Evolutionary conservation across 2,329 filamentous ascomycete species (phyloP), one percentile per base, ranked within the genome.

Genomic region (Coniochaeta ligniaria): DNA sequence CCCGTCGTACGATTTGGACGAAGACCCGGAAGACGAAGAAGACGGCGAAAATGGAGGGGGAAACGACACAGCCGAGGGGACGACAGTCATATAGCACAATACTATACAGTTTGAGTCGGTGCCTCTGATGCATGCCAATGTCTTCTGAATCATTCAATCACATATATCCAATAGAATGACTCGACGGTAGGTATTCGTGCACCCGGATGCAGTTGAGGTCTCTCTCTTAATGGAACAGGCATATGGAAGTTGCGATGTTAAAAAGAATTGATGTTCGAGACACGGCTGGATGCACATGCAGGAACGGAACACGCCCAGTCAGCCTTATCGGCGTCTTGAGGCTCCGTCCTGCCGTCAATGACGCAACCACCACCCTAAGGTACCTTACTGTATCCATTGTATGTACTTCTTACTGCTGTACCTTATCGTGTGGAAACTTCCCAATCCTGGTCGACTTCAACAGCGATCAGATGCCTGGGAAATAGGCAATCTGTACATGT

Each of bases 1-100:
- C 72, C 93, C 95, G 0, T 82, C 98, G 41, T 77, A 84, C 20
- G 92, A 96, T 66, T 78, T 96, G 52, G 91, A 96, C 64, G 88
- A 93, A 36, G 86, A 89, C 2, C 86, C 78, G 2, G 78, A 77
- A 8, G 78, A 78, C 6, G 77, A 76, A 2, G 75, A 69, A 12
- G 68, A 63, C 5, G 69, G 62, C 12, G 69, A 66, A 2, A 69
- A 72, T 33, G 73, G 71, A 20, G 67, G 66, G 17, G 69, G 68
- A 12, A 65, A 66, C 2, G 70, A 61, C 62, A 33, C 43, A 22
- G 59, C 20, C 36, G 60, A 52, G 59, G 58, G 62, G n/a, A 59
- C 62, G 0, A 64, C 61, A 24, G 66, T 72, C 59, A 67, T 73
- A 68, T 71, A 64, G 33, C 22, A 16, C 35, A 14, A 14, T 14